Conservation (phyloP, 345 rosid species). For the Eucalyptus caleyi region DNA sequence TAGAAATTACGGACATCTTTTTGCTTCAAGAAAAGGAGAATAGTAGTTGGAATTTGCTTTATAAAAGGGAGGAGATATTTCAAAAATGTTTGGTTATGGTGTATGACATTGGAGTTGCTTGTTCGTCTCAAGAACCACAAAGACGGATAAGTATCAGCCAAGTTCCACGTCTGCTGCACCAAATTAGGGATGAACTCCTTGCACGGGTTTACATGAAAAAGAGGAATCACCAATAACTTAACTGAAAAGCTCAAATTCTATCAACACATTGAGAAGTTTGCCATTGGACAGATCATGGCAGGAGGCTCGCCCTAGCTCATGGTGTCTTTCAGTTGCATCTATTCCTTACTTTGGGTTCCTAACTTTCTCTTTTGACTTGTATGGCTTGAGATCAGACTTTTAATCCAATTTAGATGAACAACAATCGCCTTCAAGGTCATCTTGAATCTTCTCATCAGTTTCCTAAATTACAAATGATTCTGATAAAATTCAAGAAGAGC, state of each 20-base stretch:
- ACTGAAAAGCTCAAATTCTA: too few relatives aligned
- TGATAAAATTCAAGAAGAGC: neutral
- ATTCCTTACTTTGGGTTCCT: neutral
- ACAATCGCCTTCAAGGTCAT: neutral
- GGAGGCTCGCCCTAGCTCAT: neutral
- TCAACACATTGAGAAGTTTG: too few relatives aligned
- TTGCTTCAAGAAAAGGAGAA: too few relatives aligned
- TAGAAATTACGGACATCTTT: too few relatives aligned
- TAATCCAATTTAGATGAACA: neutral
- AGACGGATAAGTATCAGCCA: too few relatives aligned
- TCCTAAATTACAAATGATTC: neutral
- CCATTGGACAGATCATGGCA: too few relatives aligned
- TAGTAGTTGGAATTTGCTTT: fast-evolving
- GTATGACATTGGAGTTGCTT: too few relatives aligned
- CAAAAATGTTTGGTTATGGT: too few relatives aligned
- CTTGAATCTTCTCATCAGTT: neutral
- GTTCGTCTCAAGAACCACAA: fast-evolving
- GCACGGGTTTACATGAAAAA: too few relatives aligned
- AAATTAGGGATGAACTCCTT: too few relatives aligned
- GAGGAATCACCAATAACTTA: too few relatives aligned
- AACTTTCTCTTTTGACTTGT: neutral
- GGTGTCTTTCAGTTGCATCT: neutral
- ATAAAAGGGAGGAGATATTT: fast-evolving
- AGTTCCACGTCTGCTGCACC: too few relatives aligned
- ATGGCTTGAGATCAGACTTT: neutral